Conservation (phyloP, 257 asterid genomes). For the Thymus mandschuricus region DNA sequence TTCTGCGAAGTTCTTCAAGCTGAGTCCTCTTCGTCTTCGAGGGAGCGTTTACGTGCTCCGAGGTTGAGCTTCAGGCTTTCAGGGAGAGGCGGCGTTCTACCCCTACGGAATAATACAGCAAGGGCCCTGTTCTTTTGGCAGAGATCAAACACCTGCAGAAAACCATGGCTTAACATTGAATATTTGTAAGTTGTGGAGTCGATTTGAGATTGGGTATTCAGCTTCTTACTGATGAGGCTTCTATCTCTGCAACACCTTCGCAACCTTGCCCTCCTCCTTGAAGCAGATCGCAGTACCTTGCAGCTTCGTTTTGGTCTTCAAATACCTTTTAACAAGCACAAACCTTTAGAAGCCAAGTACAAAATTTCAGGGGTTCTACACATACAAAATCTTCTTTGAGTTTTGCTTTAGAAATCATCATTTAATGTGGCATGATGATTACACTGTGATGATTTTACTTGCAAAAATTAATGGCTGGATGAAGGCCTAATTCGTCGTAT, state of each 20-base stretch:
- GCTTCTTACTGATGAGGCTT: slow-evolving; percentile 83
- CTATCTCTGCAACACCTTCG: slow-evolving; percentile 94
- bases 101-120: slow-evolving; percentile 80
- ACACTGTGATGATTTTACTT: not conserved
- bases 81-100: slow-evolving; percentile 81
- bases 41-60: slow-evolving; percentile 80
- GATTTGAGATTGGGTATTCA: not conserved
- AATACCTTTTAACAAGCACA: slow-evolving; percentile 55
- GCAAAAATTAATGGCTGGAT: too few species aligned
- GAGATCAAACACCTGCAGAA: slow-evolving; percentile 81
- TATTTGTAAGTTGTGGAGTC: slow-evolving; percentile 6
- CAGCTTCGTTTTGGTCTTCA: slow-evolving; percentile 93
- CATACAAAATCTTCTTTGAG: not conserved
- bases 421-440: not conserved
- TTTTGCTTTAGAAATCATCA: not conserved
- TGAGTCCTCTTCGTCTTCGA: slow-evolving; percentile 70
- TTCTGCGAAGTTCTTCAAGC: slow-evolving; percentile 27
- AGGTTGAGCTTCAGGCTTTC: slow-evolving; percentile 84
- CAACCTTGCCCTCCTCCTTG: slow-evolving; percentile 94
- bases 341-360: slow-evolving; percentile 22
- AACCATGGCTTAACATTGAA: slow-evolving; percentile 8
- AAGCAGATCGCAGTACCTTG: slow-evolving; percentile 83
- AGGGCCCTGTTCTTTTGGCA: slow-evolving; percentile 82
- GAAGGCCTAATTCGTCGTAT: too few species aligned
- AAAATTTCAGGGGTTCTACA: not conserved